Base-by-base conservation (phyloP, 2,329 filamentous ascomycete species). In the Zymoseptoria crescenta region DNA sequence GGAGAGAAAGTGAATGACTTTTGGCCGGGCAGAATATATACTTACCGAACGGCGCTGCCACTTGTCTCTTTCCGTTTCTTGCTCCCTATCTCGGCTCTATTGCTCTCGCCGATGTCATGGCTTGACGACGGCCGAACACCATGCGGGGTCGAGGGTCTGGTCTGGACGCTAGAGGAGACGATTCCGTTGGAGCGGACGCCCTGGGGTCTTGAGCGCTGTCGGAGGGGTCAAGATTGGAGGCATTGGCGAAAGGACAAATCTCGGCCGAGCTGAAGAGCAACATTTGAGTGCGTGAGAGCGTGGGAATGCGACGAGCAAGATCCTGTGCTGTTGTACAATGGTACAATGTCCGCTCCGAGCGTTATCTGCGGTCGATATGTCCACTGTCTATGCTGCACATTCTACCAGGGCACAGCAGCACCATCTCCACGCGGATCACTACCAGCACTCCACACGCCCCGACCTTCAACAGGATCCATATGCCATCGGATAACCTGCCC, bases 401-500 rank as follows among this genome's bases (percentile, higher is more conserved):
- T 45, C 24, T 52, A 55, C 20, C 50, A 56, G 62, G 28, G 83
- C 62, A 85, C 75, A n/a, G 85, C 83, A 67, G 80, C 80, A 8
- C 94, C 93, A 74, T 99, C 93, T 0, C 89, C 93, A 60, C 94
- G 83, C 67, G 84, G 81, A 77, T 99, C 93, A 72, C 92, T 96
- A 0, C 91, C 93, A 0, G 86, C 93, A 57, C 89, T 95, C 83
- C 89, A 97, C 1, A 97, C 81, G 6, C 83, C 79, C 29, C 81
- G 79, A 3, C 84, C 84, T 50, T 94, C 89, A 5, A 72, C 61
- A 16, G 67, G 60, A 65, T 96, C 91, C 27, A 87, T 77, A 71
- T 88, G 86, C 71, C 85, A 85, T 59, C 90, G 79, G 62, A 96
- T 94, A 54, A 96, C 81, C 79, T 97, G 92, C 0, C 93, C 93